Percentiles rank a stretch among this genome's conserved stretches.
These are phyloP conservation scores for Polyporus arcularius DNA, from an alignment of 768 basidiomycete genomes.

Conservation along the genomic window DNA sequence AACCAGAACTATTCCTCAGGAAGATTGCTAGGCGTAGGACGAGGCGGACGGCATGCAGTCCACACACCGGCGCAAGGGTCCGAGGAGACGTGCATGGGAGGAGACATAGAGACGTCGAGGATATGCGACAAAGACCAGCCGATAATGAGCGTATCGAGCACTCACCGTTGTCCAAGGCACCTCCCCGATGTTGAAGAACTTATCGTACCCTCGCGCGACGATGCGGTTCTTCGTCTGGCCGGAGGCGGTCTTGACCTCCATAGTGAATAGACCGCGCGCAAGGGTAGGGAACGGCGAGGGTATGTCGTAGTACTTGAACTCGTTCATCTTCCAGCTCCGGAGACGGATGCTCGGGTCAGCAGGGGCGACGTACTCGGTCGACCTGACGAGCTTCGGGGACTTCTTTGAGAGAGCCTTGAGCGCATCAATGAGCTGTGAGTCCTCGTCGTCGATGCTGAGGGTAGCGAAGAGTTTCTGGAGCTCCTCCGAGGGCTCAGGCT, in stretches of 20 bases:
- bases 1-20: no score
- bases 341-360: conserved; percentile 56
- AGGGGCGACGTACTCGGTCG: conserved; percentile 56
- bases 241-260: conserved; percentile 39
- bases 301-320: conserved; percentile 89
- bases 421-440: conserved; percentile 61
- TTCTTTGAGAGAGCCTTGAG: conserved; percentile 55
- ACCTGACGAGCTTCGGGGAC: conserved; percentile 65
- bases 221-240: conserved; percentile 53
- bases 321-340: conserved; percentile 97
- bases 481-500: background rate
- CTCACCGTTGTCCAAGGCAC: conserved; percentile 92
- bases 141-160: no score
- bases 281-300: conserved; percentile 93
- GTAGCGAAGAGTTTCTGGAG: conserved; percentile 1
- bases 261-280: conserved; percentile 88
- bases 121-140: no score
- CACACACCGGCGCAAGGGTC: no score
- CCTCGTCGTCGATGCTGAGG: conserved; percentile 30
- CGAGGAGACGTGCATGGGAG: background rate
- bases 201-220: conserved; percentile 92
- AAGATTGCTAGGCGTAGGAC: no score
- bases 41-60: no score
- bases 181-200: conserved; percentile 98
- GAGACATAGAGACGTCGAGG: no score